These are phyloP conservation scores for Carex kokanica DNA, from an alignment of 176 grass and related monocot species.

Conservation along the genomic window DNA sequence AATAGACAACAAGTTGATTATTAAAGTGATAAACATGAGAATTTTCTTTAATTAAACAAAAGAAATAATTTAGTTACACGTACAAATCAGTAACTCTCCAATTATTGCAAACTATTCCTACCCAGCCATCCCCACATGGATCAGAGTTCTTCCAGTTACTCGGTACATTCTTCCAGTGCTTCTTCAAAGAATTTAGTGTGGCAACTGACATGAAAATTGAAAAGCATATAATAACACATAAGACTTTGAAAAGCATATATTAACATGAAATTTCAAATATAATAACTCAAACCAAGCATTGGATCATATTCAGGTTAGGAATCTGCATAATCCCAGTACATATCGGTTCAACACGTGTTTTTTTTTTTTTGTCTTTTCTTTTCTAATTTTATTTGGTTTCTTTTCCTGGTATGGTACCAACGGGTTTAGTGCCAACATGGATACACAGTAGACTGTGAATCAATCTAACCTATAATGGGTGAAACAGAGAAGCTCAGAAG, in stretches of 20 bases:
- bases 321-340: neutral
- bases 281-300: neutral
- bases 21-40: no score
- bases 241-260: neutral
- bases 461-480: neutral
- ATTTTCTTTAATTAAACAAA: neutral
- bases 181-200: slow-evolving; percentile 50
- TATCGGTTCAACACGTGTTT: neutral
- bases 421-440: neutral
- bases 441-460: neutral
- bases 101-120: slow-evolving; percentile 40
- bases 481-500: neutral
- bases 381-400: neutral
- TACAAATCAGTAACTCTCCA: slow-evolving; percentile 60
- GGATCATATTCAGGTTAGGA: neutral
- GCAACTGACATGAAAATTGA: slow-evolving; percentile 31
- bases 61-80: slow-evolving; percentile 25
- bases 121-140: slow-evolving; percentile 63
- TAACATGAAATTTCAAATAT: neutral
- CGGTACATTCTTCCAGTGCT: slow-evolving; percentile 58
- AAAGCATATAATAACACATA: neutral
- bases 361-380: neutral
- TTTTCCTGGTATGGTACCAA: neutral
- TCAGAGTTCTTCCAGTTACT: slow-evolving; percentile 49
- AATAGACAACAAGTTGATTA: neutral